Evolutionary conservation across 164 flowering plant species (phyloP).

Genomic region (Annona squamosa): DNA sequence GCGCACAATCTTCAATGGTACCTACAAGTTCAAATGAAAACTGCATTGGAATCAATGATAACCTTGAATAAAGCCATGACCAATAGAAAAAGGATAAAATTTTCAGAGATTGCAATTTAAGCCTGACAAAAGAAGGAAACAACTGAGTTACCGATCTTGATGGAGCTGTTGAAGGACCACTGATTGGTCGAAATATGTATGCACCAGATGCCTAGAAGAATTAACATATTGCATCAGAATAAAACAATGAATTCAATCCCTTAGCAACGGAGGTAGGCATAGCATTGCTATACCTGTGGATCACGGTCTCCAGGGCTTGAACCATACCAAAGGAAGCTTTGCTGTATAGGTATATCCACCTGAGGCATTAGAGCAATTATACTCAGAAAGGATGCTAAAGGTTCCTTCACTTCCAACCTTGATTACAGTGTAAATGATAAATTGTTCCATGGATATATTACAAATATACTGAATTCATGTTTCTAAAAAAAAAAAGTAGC

Average conservation of each 20-base stretch:
- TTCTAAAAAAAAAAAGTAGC: no score
- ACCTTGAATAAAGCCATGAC: not conserved
- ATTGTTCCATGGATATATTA: no score
- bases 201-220: constrained; percentile 70
- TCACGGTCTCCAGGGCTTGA: constrained; percentile 50
- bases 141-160: constrained; percentile 57
- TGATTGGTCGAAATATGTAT: constrained; percentile 72
- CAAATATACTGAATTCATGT: no score
- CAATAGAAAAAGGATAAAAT: no score
- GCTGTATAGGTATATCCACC: constrained; percentile 77
- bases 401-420: no score
- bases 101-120: not conserved
- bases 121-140: constrained; percentile 1
- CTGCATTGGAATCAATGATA: not conserved
- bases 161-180: constrained; percentile 34
- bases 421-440: no score
- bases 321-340: constrained; percentile 72
- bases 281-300: constrained; percentile 33
- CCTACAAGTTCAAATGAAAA: constrained; percentile 29
- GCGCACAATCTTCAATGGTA: constrained; percentile 47
- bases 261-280: not conserved
- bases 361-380: constrained; percentile 15
- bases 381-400: not conserved
- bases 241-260: not conserved
- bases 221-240: constrained; percentile 6